phyloP scores from a whole-genome alignment of 75 land plant species.

The Ceratopteris richardii region DNA sequence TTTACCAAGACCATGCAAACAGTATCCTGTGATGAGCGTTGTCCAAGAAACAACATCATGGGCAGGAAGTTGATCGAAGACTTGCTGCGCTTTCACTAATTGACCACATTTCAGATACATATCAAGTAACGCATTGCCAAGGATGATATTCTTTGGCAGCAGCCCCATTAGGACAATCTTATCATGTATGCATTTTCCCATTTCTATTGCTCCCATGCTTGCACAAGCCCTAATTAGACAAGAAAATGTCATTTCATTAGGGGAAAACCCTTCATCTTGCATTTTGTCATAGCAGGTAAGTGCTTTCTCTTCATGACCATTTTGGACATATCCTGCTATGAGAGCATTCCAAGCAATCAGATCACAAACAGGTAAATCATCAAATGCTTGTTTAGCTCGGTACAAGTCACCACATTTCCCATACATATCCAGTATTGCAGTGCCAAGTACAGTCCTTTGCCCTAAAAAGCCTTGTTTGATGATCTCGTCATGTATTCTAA shows the following conservation, averaged over 20 bases:
- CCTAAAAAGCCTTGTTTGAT: constrained; percentile 6
- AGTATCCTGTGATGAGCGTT: too few species aligned
- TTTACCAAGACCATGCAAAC: too few species aligned
- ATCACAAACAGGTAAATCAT: constrained; percentile 14
- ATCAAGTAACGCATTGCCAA: too few species aligned
- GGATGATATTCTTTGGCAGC: background rate
- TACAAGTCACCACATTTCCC: constrained; percentile 34
- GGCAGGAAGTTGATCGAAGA: too few species aligned
- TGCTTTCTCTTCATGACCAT: constrained; percentile 8
- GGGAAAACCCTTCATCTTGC: constrained; percentile 7
- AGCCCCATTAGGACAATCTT: background rate
- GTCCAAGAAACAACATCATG: too few species aligned
- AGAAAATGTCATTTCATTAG: background rate
- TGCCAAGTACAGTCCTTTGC: too few species aligned
- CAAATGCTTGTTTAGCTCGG: constrained; percentile 23
- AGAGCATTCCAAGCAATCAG: constrained; percentile 27
- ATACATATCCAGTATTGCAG: constrained; percentile 46
- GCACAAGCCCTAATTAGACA: background rate
- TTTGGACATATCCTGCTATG: constrained; percentile 41
- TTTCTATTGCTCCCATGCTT: background rate
- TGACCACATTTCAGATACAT: too few species aligned
- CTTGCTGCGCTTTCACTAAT: too few species aligned
- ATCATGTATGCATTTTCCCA: background rate
- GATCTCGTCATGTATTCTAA: constrained; percentile 24
- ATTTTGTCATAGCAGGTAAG: constrained; percentile 1